Base-by-base conservation (phyloP, 202 grass and related monocot species). In the Setaria italica region DNA sequence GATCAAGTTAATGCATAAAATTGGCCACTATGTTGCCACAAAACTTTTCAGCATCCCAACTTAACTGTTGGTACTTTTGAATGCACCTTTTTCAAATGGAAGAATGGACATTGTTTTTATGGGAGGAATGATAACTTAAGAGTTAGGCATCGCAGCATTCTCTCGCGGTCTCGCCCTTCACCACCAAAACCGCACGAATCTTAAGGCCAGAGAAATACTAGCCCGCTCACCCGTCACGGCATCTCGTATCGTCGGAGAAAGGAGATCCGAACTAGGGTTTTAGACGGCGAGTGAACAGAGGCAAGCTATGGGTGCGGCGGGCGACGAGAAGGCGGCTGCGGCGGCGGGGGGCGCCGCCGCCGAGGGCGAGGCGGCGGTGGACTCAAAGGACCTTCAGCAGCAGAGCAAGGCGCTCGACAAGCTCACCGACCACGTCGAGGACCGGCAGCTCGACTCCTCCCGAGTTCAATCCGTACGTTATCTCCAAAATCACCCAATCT, bases 371-470 rank as follows among this genome's bases (percentile, higher is more conserved):
- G 78, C 54, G 9, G 67, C 65, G n/a, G 82, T 51, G 72, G 84
- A 94, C 84, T 97, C 96, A 30, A 99, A 95, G 93, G 96, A 96
- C 76, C 77, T 91, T 74, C 96, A 96, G 85, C 93, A 99, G 88
- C 96, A 99, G 91, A 99, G 96, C 86, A 99, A 99, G 85, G 96
- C 96, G 51, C 91, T 99, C 30, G 96, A 99, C 90, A 99, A 99
- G 88, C 93, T 99, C 82, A 99, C 96, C 58, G 96, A 99, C 84
- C 96, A 87, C 46, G 96, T 99, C 39, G 95, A 96, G 76, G 94
- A 99, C 43, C 96, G 96, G 80, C 96, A 99, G 82, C 96, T 99
- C 84, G 96, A 99, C 70, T 99, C 96, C 73, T 95, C 88, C 80
- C 91, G 96, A 80, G 96, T 99, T 60, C 96, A 96, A 85, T 88